Conservation (phyloP, 1,284 basidiomycete genomes). For the Crucibulum cyathiforme region DNA sequence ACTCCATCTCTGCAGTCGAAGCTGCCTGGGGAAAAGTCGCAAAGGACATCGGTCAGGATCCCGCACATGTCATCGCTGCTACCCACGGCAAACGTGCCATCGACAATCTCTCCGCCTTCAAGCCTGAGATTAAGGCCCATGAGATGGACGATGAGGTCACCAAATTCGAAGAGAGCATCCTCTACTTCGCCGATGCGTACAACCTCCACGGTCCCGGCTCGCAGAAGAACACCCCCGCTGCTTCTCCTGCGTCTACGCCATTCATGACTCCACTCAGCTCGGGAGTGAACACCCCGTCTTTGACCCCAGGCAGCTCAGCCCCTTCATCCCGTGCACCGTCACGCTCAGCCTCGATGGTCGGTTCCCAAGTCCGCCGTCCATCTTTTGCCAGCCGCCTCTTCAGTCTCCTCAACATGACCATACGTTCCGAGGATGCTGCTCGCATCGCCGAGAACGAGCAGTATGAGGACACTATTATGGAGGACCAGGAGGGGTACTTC, state of each 20-base stretch:
- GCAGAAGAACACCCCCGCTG: slow-evolving; percentile 20
- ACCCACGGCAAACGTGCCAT: slow-evolving; percentile 79
- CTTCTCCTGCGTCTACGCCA: slow-evolving; percentile 14
- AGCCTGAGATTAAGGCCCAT: slow-evolving; percentile 60
- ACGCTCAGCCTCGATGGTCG: slow-evolving; percentile 46
- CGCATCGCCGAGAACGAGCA: slow-evolving; percentile 32
- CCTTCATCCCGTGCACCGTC: slow-evolving; percentile 38
- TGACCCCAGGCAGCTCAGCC: slow-evolving; percentile 40
- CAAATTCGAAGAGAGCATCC: slow-evolving; percentile 73
- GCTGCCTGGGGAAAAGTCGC: slow-evolving; percentile 82
- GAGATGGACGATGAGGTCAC: slow-evolving; percentile 75
- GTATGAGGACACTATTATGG: slow-evolving; percentile 31
- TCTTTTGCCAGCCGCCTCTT: slow-evolving; percentile 57
- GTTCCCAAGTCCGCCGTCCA: slow-evolving; percentile 47
- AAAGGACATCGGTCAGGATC: slow-evolving; percentile 70
- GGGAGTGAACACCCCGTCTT: slow-evolving; percentile 46
- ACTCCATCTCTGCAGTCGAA: slow-evolving; percentile 79
- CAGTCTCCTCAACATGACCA: slow-evolving; percentile 43
- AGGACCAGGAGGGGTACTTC: slow-evolving; percentile 40
- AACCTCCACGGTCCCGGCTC: slow-evolving; percentile 50
- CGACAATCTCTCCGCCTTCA: slow-evolving; percentile 68
- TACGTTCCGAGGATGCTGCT: slow-evolving; percentile 28
- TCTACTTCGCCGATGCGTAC: slow-evolving; percentile 76
- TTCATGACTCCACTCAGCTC: slow-evolving; percentile 32
- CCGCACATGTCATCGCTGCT: slow-evolving; percentile 68